Evolutionary conservation across 2,329 filamentous ascomycete species (phyloP).

Genomic region (Ploettnerulaceae sp.): DNA sequence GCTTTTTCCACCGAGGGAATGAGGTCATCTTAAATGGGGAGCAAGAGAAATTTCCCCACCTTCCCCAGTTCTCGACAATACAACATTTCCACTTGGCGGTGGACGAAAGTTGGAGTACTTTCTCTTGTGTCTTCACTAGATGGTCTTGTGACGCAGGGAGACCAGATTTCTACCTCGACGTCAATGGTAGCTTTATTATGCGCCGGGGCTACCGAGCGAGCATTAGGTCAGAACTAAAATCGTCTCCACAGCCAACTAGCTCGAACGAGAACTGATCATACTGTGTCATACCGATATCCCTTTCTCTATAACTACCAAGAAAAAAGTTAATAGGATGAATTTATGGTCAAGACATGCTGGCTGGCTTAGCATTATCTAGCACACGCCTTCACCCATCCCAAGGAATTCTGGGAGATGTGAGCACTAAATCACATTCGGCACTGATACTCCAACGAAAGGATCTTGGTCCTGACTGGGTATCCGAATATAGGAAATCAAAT

Average conservation of each 20-base stretch:
- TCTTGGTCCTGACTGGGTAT: background rate
- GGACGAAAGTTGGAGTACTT: slow-evolving; percentile 2
- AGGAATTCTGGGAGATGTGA: background rate
- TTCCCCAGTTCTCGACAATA: background rate
- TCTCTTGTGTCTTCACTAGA: background rate
- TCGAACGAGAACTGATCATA: no score
- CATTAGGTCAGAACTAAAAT: no score
- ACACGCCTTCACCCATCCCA: background rate
- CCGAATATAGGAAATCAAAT: background rate
- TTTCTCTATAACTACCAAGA: no score
- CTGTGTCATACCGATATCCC: no score
- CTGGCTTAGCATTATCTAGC: background rate
- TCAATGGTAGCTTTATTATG: no score
- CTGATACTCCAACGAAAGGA: background rate
- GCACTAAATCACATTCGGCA: background rate
- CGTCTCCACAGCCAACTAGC: no score
- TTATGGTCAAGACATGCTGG: no score
- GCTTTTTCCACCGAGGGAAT: background rate
- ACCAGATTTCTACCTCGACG: background rate
- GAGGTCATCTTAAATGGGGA: background rate
- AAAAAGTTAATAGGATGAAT: no score
- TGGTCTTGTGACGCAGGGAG: background rate
- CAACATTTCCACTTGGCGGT: slow-evolving; percentile 1
- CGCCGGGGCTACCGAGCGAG: no score
- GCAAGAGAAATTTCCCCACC: background rate